A percentile compares a stretch with the other conserved stretches of the same genome.
phyloP scores from a whole-genome alignment of 1,284 basidiomycete genomes.

The Exobasidium rhododendri region DNA sequence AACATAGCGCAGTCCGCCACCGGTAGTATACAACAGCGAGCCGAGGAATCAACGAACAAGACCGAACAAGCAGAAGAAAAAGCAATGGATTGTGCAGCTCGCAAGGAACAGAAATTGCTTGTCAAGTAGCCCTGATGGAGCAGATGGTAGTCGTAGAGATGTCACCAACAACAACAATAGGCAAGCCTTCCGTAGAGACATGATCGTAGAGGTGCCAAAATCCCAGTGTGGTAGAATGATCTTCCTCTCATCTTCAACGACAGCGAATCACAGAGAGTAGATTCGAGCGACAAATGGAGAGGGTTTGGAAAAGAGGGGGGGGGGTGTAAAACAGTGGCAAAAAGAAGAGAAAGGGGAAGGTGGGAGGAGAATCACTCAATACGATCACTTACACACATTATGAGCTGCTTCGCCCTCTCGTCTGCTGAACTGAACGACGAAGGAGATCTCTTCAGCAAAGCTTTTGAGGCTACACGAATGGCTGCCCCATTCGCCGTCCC shows the following conservation, averaged over 20 bases:
- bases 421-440: too few species aligned
- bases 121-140: too few species aligned
- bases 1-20: background rate
- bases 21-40: background rate
- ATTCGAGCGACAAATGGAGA: constrained; percentile 13
- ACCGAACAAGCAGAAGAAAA: too few species aligned
- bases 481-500: too few species aligned
- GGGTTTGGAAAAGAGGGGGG: background rate
- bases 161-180: constrained; percentile 13
- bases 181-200: background rate
- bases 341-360: background rate
- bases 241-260: constrained; percentile 17
- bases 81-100: too few species aligned
- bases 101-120: too few species aligned
- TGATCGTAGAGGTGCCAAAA: constrained; percentile 5
- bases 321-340: too few species aligned
- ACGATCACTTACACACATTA: background rate
- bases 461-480: too few species aligned
- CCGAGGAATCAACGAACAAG: too few species aligned
- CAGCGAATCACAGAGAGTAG: background rate
- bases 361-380: background rate
- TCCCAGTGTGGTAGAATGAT: constrained; percentile 11
- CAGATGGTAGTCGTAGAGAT: too few species aligned
- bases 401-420: too few species aligned
- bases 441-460: too few species aligned